Evolutionary conservation across 2,329 filamentous ascomycete species (phyloP), one percentile per base, ranked within the genome.

Genomic region (Scytalidium sp.): DNA sequence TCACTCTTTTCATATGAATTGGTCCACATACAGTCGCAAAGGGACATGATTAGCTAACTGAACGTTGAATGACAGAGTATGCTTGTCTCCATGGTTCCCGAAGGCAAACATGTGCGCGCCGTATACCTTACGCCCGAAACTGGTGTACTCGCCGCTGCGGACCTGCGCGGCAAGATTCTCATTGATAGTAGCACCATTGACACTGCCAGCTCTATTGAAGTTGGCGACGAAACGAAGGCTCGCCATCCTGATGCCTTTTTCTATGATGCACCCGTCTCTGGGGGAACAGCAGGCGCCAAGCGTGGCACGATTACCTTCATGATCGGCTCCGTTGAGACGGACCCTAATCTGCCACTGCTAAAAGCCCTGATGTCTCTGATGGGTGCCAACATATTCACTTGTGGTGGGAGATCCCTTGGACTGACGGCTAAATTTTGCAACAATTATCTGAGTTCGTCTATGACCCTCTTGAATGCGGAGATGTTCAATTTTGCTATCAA

Each of bases 171-270:
- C 67, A 47, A 46, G 23, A 70, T 88, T 17, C 85, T 88, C 62
- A 84, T 90, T 55, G 85, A 89, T 63, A 84, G 79, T 57, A 88
- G 84, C 8, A 89, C 85, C 2, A 89, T 90, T 59, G 85, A 89
- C 63, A 81, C 83, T 0, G 75, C 75, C 49, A 84, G 82, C 2
- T 84, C 80, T 1, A 17, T 44, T 3, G 19, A 45, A 11, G 43
- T 52, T 9, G 50, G 21, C 7, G 22, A 41, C 8, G 51, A 48
- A 13, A 51, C 54, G 7, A 27, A 25, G 10, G 42, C 39, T 25
- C 27, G 29, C 19, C 47, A 19, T 32, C 39, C 21, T 36, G 52
- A 3, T 17, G 45, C 41, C 27, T 20, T 23, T n/a, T 51, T 54
- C 27, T 51, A 48, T 9, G 67, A 70, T 43, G 64, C 66, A 8